Evolutionary conservation across 108 stramenopile species (phyloP), one percentile per base, ranked within the genome.

Genomic region (Nitzschia sp.): DNA sequence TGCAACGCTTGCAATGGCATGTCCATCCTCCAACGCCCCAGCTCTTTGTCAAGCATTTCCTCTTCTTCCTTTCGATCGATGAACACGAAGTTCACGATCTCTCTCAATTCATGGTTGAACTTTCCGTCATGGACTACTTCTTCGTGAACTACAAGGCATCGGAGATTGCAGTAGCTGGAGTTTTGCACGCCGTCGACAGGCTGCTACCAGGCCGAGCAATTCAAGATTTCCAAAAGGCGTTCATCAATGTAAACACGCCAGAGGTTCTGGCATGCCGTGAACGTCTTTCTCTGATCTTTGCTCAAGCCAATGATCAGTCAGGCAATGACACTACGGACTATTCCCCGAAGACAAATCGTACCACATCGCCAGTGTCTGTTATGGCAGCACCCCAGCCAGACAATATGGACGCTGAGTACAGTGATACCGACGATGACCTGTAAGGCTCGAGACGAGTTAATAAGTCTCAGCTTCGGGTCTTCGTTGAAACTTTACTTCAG

Each of bases 81-180:
- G 65, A 45, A 28, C 49, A 83, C 38, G 85, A 87, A 42, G 28
- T 83, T n/a, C 76, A 71, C 34, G 91, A 89, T 48, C 72, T 92
- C 8, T 69, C 88, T 6, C 68, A 83, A 11, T 92, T 87, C 78
- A 71, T 92, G 64, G 87, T 83, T 6, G 91, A 92, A 67, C 77
- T 92, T 1, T 77, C 80, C 19, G 86, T 89, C 17, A 77, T 81
- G 62, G 88, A 89, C 61, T 92, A 92, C 74, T 88, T 66, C 73
- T 92, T 92, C 62, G 88, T 84, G 0, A 63, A 79, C 38, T 76
- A 74, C 64, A 82, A 82, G 34, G 70, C 84, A 2, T 89, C 88
- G 0, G 78, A 83, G 24, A 72, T 87, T 23, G 91, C 85, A 5
- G 59, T 89, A 42, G 91, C 91, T 1, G 79, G 87, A 0, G 32